Percentiles rank a stretch among this genome's conserved stretches.
phyloP scores from a whole-genome alignment of 1,284 basidiomycete species.

The Boletus nobilissimus region DNA sequence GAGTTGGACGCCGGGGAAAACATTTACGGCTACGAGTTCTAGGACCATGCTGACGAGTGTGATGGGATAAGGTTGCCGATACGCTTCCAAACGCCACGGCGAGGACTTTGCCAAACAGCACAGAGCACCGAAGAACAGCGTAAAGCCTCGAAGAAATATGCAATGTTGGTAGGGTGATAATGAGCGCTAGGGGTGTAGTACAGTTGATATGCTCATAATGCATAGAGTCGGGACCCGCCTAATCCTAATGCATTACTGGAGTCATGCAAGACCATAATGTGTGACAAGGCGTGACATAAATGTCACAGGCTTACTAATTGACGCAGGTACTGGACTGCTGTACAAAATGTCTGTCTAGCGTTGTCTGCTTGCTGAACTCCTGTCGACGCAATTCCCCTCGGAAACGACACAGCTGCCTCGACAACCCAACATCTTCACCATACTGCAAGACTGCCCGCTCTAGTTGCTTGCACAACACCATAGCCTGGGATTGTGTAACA shows the following conservation, averaged over 20 bases:
- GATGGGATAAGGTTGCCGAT: too few relatives aligned
- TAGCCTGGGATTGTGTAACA: not conserved
- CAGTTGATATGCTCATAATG: not conserved
- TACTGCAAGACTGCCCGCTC: not conserved
- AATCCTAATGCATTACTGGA: too few relatives aligned
- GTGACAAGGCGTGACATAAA: not conserved
- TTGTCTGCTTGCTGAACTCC: not conserved
- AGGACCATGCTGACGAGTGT: too few relatives aligned
- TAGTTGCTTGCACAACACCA: not conserved
- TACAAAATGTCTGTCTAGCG: not conserved
- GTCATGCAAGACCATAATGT: not conserved
- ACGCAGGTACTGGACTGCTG: too few relatives aligned
- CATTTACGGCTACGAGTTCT: too few relatives aligned
- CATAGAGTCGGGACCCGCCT: not conserved
- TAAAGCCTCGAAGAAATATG: conserved; percentile 66
- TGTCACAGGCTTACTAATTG: not conserved
- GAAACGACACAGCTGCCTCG: not conserved
- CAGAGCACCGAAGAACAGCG: conserved; percentile 94
- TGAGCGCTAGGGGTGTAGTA: not conserved
- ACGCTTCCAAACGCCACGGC: conserved; percentile 95
- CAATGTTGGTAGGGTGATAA: not conserved
- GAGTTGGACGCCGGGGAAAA: too few relatives aligned
- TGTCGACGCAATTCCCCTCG: not conserved
- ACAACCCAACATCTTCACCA: not conserved
- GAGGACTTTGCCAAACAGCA: conserved; percentile 93